These are phyloP conservation scores for Fusarium sublunatum DNA, from an alignment of 2,329 filamentous ascomycete species.

Conservation along the genomic window DNA sequence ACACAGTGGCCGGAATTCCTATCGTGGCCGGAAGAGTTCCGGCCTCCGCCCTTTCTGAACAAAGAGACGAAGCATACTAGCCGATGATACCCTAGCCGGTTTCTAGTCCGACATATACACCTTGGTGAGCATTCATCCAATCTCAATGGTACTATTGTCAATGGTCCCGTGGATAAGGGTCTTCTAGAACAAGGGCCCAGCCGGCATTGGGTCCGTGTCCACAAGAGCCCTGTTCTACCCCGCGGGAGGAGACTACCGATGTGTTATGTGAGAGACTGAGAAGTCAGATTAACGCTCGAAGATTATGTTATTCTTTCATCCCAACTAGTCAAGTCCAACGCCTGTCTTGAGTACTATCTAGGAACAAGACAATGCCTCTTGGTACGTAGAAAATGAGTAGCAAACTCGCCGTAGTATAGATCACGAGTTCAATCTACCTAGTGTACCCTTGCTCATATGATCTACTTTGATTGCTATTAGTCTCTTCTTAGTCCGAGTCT, in stretches of 20 bases:
- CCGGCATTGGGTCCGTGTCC: conserved; percentile 16
- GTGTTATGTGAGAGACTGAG: not conserved
- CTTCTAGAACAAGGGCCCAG: conserved; percentile 19
- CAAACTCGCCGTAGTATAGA: not conserved
- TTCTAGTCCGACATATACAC: not conserved
- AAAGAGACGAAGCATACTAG: conserved; percentile 4
- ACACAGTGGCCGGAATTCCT: conserved; percentile 31
- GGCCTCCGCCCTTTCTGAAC: conserved; percentile 29
- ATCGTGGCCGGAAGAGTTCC: conserved; percentile 38
- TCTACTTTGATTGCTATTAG: conserved; percentile 7
- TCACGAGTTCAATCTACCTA: conserved; percentile 10
- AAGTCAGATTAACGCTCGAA: not conserved
- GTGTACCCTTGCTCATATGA: conserved; percentile 17
- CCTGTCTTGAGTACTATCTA: too few relatives aligned
- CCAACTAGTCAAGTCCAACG: too few relatives aligned
- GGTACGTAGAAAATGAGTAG: too few relatives aligned
- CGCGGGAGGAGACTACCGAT: not conserved
- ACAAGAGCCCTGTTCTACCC: conserved; percentile 7
- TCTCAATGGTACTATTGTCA: conserved; percentile 24
- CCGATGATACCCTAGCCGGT: conserved; percentile 31
- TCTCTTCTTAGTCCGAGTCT: not conserved
- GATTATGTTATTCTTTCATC: not conserved
- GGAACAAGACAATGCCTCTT: too few relatives aligned
- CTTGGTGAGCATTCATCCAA: conserved; percentile 21
- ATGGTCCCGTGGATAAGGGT: conserved; percentile 28